A percentile compares a stretch with the other conserved stretches of the same genome.
Evolutionary conservation across 2,329 filamentous ascomycete species (phyloP).

Genomic region (Chaetoscypha palmicola): DNA sequence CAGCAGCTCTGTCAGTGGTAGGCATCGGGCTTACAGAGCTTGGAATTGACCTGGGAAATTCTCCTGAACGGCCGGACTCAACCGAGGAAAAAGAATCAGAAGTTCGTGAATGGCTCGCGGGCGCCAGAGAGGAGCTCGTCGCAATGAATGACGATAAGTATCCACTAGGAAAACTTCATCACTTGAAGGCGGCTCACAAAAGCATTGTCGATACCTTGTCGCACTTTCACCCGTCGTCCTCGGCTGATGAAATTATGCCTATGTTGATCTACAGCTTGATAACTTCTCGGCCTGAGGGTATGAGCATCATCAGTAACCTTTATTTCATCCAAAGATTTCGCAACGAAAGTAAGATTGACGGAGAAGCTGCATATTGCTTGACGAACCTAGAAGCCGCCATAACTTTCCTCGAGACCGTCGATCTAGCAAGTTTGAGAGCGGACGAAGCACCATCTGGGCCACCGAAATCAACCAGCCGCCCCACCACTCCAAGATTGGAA

Average conservation of each 20-base stretch:
- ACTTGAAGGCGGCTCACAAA: slow-evolving; percentile 83
- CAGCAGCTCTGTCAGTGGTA: slow-evolving; percentile 81
- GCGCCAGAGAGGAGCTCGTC: slow-evolving; percentile 63
- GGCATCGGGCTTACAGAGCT: slow-evolving; percentile 84
- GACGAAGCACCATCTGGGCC: slow-evolving; percentile 69
- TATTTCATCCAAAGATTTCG: slow-evolving; percentile 91
- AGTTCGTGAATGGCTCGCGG: slow-evolving; percentile 64
- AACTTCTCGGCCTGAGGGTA: slow-evolving; percentile 75
- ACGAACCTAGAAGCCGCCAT: slow-evolving; percentile 95
- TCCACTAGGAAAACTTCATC: slow-evolving; percentile 83
- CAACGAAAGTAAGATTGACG: slow-evolving; percentile 77
- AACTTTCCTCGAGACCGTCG: slow-evolving; percentile 90
- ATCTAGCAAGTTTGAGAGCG: slow-evolving; percentile 77
- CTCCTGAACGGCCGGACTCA: slow-evolving; percentile 48
- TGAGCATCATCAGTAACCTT: slow-evolving; percentile 90
- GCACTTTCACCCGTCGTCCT: slow-evolving; percentile 68
- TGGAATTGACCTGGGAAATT: slow-evolving; percentile 63
- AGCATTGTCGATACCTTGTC: slow-evolving; percentile 82
- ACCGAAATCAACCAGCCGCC: slow-evolving; percentile 45
- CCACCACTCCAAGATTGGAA: slow-evolving; percentile 39
- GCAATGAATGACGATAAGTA: slow-evolving; percentile 83
- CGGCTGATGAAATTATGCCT: slow-evolving; percentile 93
- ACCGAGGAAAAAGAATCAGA: slow-evolving; percentile 56
- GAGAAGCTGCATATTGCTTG: slow-evolving; percentile 91
- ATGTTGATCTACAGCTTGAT: slow-evolving; percentile 96